A percentile compares a stretch with the other conserved stretches of the same genome.
phyloP scores from a whole-genome alignment of 345 rosid species.

The Linum tenue region DNA sequence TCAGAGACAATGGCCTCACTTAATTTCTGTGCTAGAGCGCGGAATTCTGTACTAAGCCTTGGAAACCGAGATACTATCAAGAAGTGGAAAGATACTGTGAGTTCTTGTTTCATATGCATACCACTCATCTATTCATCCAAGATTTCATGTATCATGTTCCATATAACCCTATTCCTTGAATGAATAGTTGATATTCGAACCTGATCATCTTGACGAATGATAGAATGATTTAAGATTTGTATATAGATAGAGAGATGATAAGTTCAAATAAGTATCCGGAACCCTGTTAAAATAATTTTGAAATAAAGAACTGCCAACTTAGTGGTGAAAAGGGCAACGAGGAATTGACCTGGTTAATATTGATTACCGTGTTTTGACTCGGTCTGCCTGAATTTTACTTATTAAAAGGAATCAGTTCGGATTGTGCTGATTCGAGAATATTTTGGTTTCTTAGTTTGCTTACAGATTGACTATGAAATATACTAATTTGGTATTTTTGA shows the following conservation, averaged over 20 bases:
- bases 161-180: no score
- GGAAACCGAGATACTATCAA: slow-evolving; percentile 89
- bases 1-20: slow-evolving; percentile 78
- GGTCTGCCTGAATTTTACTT: background rate
- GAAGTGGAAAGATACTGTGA: slow-evolving; percentile 92
- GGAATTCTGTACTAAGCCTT: slow-evolving; percentile 72
- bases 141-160: background rate
- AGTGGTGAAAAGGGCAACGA: background rate
- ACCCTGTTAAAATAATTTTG: background rate
- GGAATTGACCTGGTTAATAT: background rate
- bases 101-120: slow-evolving; percentile 15
- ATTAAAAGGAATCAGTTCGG: background rate
- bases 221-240: no score
- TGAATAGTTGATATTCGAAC: background rate
- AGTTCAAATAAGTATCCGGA: background rate
- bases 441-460: slow-evolving; percentile 2
- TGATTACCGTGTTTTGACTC: background rate
- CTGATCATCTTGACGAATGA: background rate
- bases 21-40: slow-evolving; percentile 79
- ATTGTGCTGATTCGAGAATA: slow-evolving; percentile 1
- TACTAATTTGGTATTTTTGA: slow-evolving; percentile 14
- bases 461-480: background rate
- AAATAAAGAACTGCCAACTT: slow-evolving; percentile 33
- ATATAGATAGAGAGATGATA: background rate
- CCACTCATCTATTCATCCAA: background rate